These are phyloP conservation scores for Malus sylvestris DNA, from an alignment of 306 rosid species.

Conservation along the genomic window DNA sequence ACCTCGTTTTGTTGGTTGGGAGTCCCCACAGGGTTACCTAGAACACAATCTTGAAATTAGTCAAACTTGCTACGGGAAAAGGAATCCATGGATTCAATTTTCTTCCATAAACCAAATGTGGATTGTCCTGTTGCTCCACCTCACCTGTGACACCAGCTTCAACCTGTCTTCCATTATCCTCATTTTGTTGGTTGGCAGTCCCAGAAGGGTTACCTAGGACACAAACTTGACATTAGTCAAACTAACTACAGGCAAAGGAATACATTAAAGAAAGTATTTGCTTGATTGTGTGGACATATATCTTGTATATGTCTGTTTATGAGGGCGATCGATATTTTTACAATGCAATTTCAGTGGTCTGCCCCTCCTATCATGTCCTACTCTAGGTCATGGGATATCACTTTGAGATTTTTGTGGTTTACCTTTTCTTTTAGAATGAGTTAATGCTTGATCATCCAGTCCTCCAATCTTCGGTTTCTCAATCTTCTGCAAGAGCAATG, in stretches of 20 bases:
- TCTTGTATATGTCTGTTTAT: neutral
- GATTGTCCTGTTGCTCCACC: neutral
- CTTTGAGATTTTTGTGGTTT: neutral
- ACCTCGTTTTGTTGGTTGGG: neutral
- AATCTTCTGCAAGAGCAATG: neutral
- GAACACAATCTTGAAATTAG: neutral
- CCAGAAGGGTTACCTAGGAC: neutral
- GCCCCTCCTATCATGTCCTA: neutral
- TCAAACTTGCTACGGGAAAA: neutral
- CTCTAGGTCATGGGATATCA: neutral
- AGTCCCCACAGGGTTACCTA: neutral
- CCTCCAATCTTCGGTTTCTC: neutral
- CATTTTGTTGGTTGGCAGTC: neutral
- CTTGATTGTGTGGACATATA: neutral
- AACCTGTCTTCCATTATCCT: neutral
- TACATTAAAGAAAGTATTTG: neutral
- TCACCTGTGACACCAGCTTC: neutral
- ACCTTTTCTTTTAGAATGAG: neutral
- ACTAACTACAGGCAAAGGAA: neutral
- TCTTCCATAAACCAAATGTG: neutral
- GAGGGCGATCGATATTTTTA: neutral
- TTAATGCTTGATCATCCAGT: neutral
- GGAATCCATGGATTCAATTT: conserved; percentile 13
- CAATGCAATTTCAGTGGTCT: neutral
- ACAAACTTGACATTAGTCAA: neutral